These are phyloP conservation scores for Sarocladium kiliense DNA, from an alignment of 2,329 filamentous ascomycete genomes.

Conservation along the genomic window DNA sequence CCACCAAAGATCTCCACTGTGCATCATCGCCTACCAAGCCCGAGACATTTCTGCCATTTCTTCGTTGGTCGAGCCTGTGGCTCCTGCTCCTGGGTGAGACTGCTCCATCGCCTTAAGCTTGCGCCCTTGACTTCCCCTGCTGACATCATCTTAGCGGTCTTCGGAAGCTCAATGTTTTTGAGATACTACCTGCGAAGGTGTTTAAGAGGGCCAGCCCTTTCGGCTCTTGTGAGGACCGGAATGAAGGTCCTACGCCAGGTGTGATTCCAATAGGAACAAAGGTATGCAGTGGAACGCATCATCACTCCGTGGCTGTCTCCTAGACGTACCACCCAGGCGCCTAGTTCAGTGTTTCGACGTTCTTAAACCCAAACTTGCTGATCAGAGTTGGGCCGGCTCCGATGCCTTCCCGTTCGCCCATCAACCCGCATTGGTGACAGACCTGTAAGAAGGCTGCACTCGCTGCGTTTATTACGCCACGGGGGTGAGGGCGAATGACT, in stretches of 20 bases:
- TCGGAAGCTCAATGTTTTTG: too few relatives aligned
- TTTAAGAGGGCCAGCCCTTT: too few relatives aligned
- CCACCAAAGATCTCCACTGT: not conserved
- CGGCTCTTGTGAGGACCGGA: too few relatives aligned
- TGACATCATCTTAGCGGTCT: constrained; percentile 5
- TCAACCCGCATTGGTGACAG: not conserved
- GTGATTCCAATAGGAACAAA: too few relatives aligned
- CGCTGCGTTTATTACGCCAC: not conserved
- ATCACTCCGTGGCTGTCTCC: too few relatives aligned
- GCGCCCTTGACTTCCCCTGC: not conserved
- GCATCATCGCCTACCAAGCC: not conserved
- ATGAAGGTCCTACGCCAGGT: too few relatives aligned
- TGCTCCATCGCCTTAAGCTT: not conserved
- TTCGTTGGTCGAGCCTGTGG: not conserved
- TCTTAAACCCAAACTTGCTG: not conserved
- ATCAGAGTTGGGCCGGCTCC: constrained; percentile 1
- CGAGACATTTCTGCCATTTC: not conserved
- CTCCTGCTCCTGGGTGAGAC: constrained; percentile 2
- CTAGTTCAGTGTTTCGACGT: too few relatives aligned
- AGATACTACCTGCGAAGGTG: too few relatives aligned
- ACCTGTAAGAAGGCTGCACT: not conserved
- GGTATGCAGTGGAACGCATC: too few relatives aligned
- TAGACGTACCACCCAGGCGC: too few relatives aligned
- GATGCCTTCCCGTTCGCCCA: not conserved
- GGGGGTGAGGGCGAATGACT: too few relatives aligned